A percentile compares a stretch with the other conserved stretches of the same genome.
phyloP scores from a whole-genome alignment of 306 rosid genomes.

The Cucurbita moschata region DNA sequence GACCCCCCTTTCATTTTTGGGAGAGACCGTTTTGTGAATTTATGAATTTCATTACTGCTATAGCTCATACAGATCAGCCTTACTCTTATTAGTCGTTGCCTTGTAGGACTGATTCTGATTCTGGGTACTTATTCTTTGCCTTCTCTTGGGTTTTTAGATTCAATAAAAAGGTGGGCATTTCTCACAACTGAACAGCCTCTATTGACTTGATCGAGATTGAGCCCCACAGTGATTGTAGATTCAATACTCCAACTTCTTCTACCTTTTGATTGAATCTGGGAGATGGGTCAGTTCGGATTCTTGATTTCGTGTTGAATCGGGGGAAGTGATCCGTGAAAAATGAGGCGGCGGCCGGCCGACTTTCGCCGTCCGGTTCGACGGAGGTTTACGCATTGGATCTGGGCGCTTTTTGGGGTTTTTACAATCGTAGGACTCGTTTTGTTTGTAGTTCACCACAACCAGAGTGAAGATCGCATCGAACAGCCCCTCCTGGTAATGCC shows the following conservation, averaged over 20 bases:
- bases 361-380: constrained; percentile 93
- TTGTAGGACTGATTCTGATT: constrained; percentile 1
- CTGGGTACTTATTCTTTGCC: constrained; percentile 6
- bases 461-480: constrained; percentile 60
- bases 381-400: constrained; percentile 87
- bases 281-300: constrained; percentile 13
- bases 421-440: constrained; percentile 45
- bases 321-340: constrained; percentile 32
- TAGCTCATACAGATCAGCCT: background rate
- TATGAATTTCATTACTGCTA: background rate
- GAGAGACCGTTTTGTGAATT: background rate
- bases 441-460: constrained; percentile 73
- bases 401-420: constrained; percentile 57
- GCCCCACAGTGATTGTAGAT: background rate
- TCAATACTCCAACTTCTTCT: constrained; percentile 1
- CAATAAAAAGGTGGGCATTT: background rate
- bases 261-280: constrained; percentile 18
- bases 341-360: constrained; percentile 98
- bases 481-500: constrained; percentile 38
- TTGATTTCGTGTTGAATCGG: constrained; percentile 26
- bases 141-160: background rate
- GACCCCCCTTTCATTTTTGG: background rate
- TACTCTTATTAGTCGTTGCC: background rate
- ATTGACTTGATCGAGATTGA: background rate
- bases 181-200: background rate